Percentiles rank a stretch among this genome's conserved stretches.
These are phyloP conservation scores for Arabis hirsuta DNA, from an alignment of 345 rosid genomes.

Conservation along the genomic window DNA sequence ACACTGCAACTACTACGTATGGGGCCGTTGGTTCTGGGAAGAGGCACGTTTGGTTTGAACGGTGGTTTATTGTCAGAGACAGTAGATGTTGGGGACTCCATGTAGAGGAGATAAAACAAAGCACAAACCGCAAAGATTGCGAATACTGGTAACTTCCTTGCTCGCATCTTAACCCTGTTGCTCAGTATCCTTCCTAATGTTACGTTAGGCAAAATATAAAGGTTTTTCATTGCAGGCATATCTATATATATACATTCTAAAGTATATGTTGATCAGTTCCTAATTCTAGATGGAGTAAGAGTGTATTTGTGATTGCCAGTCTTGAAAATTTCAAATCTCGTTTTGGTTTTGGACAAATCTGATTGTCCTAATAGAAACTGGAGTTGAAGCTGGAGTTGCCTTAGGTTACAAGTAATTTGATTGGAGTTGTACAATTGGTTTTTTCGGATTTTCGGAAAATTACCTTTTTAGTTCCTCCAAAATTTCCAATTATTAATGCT, in stretches of 20 bases:
- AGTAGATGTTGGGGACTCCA: conserved; percentile 1
- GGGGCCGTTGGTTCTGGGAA: conserved; percentile 17
- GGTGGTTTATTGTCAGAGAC: conserved; percentile 4
- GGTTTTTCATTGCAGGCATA: background rate
- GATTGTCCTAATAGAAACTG: background rate
- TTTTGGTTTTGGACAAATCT: conserved; percentile 24
- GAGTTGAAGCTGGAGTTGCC: conserved; percentile 14
- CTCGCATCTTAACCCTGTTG: conserved; percentile 22
- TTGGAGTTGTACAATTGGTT: background rate
- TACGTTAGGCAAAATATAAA: background rate
- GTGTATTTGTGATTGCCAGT: background rate
- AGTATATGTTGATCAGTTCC: conserved; percentile 11
- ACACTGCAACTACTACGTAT: background rate
- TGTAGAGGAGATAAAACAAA: conserved; percentile 21
- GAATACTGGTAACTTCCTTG: conserved; percentile 13
- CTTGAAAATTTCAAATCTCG: conserved; percentile 6
- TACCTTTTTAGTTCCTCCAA: background rate
- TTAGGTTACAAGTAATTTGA: conserved; percentile 15
- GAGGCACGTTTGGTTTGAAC: conserved; percentile 22
- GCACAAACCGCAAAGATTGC: conserved; percentile 7
- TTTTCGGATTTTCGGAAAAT: background rate
- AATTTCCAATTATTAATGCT: background rate
- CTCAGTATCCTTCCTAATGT: background rate
- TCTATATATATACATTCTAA: background rate
- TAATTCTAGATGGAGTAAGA: background rate